Evolutionary conservation across 176 grass and related monocot genomes (phyloP), one percentile per base, ranked within the genome.

Genomic region (Phoenix roebelenii): DNA sequence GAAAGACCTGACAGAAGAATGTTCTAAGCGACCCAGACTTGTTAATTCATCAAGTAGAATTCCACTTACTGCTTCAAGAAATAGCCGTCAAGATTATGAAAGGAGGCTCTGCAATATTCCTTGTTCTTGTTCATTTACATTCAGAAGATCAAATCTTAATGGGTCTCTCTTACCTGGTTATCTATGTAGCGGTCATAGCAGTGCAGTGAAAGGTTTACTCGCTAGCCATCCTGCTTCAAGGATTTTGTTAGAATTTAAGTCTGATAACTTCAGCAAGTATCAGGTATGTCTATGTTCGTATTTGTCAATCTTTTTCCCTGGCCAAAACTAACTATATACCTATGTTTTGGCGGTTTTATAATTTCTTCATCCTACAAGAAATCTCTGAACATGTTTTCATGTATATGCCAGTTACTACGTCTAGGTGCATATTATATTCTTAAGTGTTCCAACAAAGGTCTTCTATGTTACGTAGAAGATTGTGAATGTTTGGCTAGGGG

Each of bases 391-490:
- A 59, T 24, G 18, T 58, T 74, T 77, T 29, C 39, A 10, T 61
- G 74, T 17, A 50, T 66, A 58, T 69, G 29, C 51, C 75, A 96
- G 92, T 75, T 66, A 60, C 77, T 87, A 25, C 63, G 75, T 51
- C 77, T 90, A 49, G 79, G 79, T 66, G 73, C 58, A 58, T 90
- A 68, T 66, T 96, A 88, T 87, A 69, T 90, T 85, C 77, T 96
- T 52, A 76, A 90, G 59, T 96, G 92, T 67, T 66, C 75, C 16
- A 60, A 25, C 62, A 72, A 67, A 55, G 65, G 52, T 77, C 50
- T 26, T 19, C 26, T 23, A 20, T 66, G 23, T 59, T 26, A 28
- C 25, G 22, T 60, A 50, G 67, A 77, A 64, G 58, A 20, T 16
- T 90, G 87, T 62, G 74, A 69, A 68, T 83, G 84, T 74, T 60